Conservation (phyloP, 257 asterid species). For the Solanum sitiens region DNA sequence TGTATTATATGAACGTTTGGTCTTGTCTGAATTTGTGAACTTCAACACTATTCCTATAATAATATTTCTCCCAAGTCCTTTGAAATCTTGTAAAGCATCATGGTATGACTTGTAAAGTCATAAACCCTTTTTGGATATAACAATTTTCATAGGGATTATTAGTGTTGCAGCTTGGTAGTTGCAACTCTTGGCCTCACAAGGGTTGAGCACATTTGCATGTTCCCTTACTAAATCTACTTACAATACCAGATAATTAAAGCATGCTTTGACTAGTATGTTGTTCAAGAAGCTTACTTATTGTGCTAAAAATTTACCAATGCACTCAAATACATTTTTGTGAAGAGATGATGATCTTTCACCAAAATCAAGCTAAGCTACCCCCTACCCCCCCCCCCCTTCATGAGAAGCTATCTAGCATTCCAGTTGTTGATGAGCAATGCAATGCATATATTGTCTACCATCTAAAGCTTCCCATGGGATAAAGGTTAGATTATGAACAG, state of each 20-base stretch:
- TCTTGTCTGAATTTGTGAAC: background rate
- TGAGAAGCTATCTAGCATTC: background rate
- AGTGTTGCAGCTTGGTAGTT: background rate
- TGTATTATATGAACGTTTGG: background rate
- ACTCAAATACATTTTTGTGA: background rate
- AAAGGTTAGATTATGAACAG: conserved; percentile 39
- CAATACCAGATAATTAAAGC: background rate
- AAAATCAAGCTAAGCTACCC: conserved; percentile 12
- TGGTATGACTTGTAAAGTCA: too few species aligned
- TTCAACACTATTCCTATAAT: background rate
- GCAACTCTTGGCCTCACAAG: background rate
- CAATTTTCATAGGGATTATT: background rate
- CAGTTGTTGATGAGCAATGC: background rate
- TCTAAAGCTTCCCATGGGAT: background rate
- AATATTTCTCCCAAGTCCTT: background rate
- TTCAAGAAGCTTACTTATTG: conserved; percentile 6
- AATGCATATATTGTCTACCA: background rate
- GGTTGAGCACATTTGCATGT: background rate
- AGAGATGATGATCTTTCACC: conserved; percentile 1
- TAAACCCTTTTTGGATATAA: background rate
- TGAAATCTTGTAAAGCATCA: background rate
- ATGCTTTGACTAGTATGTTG: background rate
- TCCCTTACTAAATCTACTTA: background rate
- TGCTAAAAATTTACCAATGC: conserved; percentile 1
- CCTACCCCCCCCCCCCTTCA: background rate